phyloP scores from a whole-genome alignment of 2,329 filamentous ascomycete genomes.

The Teratosphaeria nubilosa region DNA sequence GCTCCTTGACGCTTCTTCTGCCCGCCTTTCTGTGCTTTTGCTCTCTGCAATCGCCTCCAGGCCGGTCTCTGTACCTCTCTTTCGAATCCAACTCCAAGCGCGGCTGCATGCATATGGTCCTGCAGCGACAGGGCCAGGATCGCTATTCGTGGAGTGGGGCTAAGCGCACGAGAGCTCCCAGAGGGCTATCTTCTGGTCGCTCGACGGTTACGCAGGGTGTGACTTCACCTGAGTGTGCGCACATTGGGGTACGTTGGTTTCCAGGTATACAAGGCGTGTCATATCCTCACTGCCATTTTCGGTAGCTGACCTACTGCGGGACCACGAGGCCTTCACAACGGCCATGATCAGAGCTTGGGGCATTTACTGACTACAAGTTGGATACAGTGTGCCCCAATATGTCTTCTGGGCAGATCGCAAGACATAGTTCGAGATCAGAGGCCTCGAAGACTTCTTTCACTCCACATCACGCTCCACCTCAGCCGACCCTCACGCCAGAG shows the following conservation, averaged over 20 bases:
- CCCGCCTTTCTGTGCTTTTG: slow-evolving; percentile 12
- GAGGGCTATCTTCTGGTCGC: slow-evolving; percentile 8
- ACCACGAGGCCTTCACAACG: slow-evolving; percentile 9
- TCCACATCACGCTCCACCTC: slow-evolving; percentile 28
- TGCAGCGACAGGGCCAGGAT: slow-evolving; percentile 13
- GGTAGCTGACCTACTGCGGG: slow-evolving; percentile 11
- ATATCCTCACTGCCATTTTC: slow-evolving; percentile 13
- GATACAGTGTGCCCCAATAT: slow-evolving; percentile 25
- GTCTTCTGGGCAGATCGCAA: slow-evolving; percentile 32
- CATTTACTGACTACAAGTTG: slow-evolving; percentile 13
- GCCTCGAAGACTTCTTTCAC: slow-evolving; percentile 22
- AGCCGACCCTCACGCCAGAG: slow-evolving; percentile 35
- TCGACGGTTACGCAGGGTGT: slow-evolving; percentile 15
- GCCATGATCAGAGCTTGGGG: slow-evolving; percentile 13
- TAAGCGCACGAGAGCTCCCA: slow-evolving; percentile 18
- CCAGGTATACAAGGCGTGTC: slow-evolving; percentile 16
- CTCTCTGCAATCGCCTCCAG: slow-evolving; percentile 16
- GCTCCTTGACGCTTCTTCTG: slow-evolving; percentile 11
- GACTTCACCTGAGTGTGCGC: slow-evolving; percentile 22
- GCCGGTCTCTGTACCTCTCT: slow-evolving; percentile 10
- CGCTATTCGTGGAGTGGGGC: slow-evolving; percentile 15
- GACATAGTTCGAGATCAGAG: slow-evolving; percentile 33
- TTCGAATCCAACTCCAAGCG: slow-evolving; percentile 17
- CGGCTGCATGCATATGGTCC: slow-evolving; percentile 33
- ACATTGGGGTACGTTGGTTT: slow-evolving; percentile 23